Percentiles rank a stretch among this genome's conserved stretches.
phyloP scores from a whole-genome alignment of 768 basidiomycete genomes.

The Auricularia heimuer region DNA sequence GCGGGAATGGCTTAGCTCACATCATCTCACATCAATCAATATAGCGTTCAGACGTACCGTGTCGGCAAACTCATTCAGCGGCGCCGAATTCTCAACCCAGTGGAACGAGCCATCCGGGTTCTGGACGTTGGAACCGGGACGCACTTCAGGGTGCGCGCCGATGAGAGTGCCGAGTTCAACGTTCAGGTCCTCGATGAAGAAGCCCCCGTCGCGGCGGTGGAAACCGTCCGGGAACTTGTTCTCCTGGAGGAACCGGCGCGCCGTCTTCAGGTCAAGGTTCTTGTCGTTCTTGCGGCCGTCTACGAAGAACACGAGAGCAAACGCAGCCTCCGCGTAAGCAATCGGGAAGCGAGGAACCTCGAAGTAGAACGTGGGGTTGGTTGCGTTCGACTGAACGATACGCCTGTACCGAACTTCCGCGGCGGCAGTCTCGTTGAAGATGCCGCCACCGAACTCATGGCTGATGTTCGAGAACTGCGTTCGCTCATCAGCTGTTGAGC shows the following conservation, averaged over 20 bases:
- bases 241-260: slow-evolving; percentile 1
- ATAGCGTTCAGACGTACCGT: neutral
- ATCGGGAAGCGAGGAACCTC: neutral
- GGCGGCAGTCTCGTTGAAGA: neutral
- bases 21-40: neutral
- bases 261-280: slow-evolving; percentile 1
- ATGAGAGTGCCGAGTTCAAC: neutral
- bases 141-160: neutral
- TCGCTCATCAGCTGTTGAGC: neutral
- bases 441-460: neutral
- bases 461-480: neutral
- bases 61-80: neutral
- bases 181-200: neutral
- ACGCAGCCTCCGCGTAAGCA: slow-evolving; percentile 5
- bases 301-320: slow-evolving; percentile 3
- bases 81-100: neutral
- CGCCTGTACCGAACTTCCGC: slow-evolving; percentile 3
- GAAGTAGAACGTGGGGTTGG: slow-evolving; percentile 7
- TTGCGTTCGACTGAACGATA: slow-evolving; percentile 3
- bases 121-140: neutral
- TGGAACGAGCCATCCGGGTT: neutral
- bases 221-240: slow-evolving; percentile 3
- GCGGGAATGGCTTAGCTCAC: neutral
- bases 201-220: neutral
- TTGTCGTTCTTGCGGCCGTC: slow-evolving; percentile 1